Base-by-base conservation (phyloP, 768 basidiomycete species). In the Podaxis pistillaris region DNA sequence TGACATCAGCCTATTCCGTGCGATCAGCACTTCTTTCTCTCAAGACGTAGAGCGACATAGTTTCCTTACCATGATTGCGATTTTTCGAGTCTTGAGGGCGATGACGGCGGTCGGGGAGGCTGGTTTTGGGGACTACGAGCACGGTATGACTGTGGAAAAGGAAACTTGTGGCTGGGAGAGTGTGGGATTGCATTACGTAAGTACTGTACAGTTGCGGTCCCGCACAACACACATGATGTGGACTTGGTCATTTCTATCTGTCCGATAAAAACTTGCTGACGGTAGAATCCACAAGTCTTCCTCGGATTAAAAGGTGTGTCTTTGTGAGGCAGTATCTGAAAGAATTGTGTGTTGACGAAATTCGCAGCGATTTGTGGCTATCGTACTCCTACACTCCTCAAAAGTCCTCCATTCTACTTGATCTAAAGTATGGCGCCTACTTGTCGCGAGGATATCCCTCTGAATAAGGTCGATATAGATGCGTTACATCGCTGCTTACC, bases 251-350 rank as follows among this genome's bases (percentile, higher is more conserved):
- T 60, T 69, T 54, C 63, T 66, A 64, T 64, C 40, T 58, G 59
- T 60, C 53, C 67, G 71, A 69, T 68, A 68, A 72, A 74, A 72
- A 74, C 65, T 63, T 65, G 63, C 70, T 68, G 70, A 52, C 54
- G 89, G 84, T 89, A 93, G 91, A 91, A 92, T 84, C 91, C 87
- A 87, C 91, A 91, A 86, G 90, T 94, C 92, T 85, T 94, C 92
- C 91, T 81, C 73, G 92, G 93, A 93, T 94, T 94, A 94, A 94
- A 67, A 88, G 75, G 88, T 86, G 68, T 68, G 73, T 71, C 8
- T 56, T 24, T 66, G 19, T 22, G 17, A n/a, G 19, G n/a, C 19
- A 7, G 12, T 37, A 6, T 24, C 12, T 13, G 40, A 26, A 47
- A 33, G 17, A 38, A 37, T 33, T 8, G 15, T 24, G 30, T 30